These are phyloP conservation scores for Solanum neorickii DNA, from an alignment of 257 asterid genomes.

Conservation along the genomic window DNA sequence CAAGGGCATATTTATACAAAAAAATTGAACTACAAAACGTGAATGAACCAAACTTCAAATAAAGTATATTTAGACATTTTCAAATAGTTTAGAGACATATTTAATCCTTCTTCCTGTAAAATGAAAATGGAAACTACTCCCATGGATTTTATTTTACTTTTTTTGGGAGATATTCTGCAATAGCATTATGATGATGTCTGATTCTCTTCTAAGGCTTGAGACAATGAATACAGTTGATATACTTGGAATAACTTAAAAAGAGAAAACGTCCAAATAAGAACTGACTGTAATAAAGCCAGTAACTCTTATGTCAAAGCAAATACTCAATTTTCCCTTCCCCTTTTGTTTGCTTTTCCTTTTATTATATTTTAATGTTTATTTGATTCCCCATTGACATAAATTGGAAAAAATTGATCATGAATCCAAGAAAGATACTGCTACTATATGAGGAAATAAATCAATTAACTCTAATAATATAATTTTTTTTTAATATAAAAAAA, in stretches of 20 bases:
- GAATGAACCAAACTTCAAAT: too few relatives aligned
- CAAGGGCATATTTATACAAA: too few relatives aligned
- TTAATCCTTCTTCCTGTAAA: rapidly evolving
- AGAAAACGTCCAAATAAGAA: neutral
- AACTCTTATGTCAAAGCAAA: neutral
- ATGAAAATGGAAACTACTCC: neutral
- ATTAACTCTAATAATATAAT: neutral
- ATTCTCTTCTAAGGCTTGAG: neutral
- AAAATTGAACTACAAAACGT: too few relatives aligned
- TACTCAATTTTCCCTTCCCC: neutral
- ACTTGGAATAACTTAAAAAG: neutral
- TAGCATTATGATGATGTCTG: neutral
- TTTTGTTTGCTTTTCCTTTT: neutral
- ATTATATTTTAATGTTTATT: neutral
- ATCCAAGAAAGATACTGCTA: neutral
- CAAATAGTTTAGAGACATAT: too few relatives aligned
- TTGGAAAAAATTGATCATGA: neutral
- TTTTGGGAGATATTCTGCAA: neutral
- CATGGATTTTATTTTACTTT: neutral
- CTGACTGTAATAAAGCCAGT: neutral
- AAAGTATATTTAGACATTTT: too few relatives aligned
- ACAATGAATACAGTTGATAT: neutral
- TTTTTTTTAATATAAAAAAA: neutral
- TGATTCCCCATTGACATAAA: neutral
- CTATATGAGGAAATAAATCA: neutral